Percentiles rank a stretch among this genome's conserved stretches.
Conservation (phyloP, 257 asterid species). For the Fraxinus anomala region DNA sequence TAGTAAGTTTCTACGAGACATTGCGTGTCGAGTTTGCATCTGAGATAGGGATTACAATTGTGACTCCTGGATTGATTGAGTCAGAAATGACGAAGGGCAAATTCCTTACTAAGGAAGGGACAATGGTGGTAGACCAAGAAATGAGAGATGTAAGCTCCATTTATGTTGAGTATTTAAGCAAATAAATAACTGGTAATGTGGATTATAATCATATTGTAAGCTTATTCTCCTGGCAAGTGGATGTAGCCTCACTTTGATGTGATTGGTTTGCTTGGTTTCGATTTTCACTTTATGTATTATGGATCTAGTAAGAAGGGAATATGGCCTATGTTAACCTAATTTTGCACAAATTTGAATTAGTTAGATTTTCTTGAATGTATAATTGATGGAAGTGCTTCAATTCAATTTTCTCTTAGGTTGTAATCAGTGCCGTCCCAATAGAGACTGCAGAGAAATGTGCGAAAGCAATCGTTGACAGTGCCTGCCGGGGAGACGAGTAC, state of each 20-base stretch:
- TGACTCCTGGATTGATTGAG: constrained; percentile 69
- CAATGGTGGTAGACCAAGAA: constrained; percentile 47
- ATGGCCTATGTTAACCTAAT: background rate
- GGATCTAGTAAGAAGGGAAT: background rate
- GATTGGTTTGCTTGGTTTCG: background rate
- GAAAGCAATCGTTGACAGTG: constrained; percentile 47
- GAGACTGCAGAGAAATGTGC: constrained; percentile 45
- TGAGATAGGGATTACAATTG: constrained; percentile 56
- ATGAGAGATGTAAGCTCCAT: constrained; percentile 60
- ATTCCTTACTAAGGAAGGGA: constrained; percentile 48
- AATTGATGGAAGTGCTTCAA: background rate
- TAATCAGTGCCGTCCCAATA: constrained; percentile 45
- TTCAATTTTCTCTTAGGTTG: constrained; percentile 37
- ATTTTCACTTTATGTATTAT: background rate
- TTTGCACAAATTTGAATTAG: background rate
- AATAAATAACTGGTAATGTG: too few species aligned
- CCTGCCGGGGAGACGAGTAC: constrained; percentile 68
- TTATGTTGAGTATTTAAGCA: too few species aligned
- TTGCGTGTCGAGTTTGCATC: constrained; percentile 62
- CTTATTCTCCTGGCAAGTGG: background rate
- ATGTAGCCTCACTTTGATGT: background rate
- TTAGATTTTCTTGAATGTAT: background rate
- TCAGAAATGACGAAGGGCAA: constrained; percentile 77
- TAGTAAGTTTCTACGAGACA: constrained; percentile 71
- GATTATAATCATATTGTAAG: too few species aligned